phyloP scores from a whole-genome alignment of 2,329 filamentous ascomycete species.

The Colletotrichum truncatum region DNA sequence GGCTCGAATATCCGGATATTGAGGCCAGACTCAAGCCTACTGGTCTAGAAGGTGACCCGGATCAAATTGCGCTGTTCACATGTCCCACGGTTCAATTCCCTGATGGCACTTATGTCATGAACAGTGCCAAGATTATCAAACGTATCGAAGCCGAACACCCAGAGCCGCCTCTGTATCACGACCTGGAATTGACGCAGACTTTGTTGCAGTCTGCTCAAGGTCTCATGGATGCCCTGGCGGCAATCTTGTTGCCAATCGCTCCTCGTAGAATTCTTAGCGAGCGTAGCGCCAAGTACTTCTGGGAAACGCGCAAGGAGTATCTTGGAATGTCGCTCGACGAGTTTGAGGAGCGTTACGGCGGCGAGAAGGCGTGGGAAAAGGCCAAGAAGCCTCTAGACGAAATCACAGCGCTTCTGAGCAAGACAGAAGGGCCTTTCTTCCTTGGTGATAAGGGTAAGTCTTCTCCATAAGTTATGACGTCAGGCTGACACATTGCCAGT shows the following conservation, averaged over 20 bases:
- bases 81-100: conserved; percentile 65
- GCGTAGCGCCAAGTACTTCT: conserved; percentile 63
- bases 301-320: conserved; percentile 55
- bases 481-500: not conserved
- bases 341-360: conserved; percentile 55
- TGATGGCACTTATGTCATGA: conserved; percentile 69
- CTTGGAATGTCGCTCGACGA: conserved; percentile 64
- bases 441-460: conserved; percentile 59
- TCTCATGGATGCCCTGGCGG: conserved; percentile 43
- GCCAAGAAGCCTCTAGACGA: conserved; percentile 47
- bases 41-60: conserved; percentile 56
- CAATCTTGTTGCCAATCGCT: conserved; percentile 58
- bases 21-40: conserved; percentile 57
- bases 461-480: no score
- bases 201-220: conserved; percentile 50
- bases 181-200: conserved; percentile 57
- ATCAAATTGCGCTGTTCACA: conserved; percentile 53
- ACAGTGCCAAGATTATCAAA: conserved; percentile 68
- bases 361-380: conserved; percentile 57
- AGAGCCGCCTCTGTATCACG: conserved; percentile 64
- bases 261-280: conserved; percentile 60
- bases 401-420: conserved; percentile 57
- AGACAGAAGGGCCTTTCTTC: conserved; percentile 70
- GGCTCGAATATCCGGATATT: conserved; percentile 75
- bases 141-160: conserved; percentile 69